Base-by-base conservation (phyloP, 345 rosid genomes). In the Lagerstroemia speciosa region DNA sequence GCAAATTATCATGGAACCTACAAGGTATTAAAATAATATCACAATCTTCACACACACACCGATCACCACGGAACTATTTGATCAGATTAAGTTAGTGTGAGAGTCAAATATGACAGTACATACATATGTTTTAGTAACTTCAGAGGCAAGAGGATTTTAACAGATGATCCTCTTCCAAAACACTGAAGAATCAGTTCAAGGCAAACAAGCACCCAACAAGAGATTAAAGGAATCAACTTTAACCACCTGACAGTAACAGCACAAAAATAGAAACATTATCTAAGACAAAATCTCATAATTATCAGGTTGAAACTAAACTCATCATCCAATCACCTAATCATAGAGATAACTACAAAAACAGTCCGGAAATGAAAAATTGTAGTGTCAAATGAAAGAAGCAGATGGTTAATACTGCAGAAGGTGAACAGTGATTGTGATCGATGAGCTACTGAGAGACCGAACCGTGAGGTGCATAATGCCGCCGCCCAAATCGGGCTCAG, bases 391-490 rank as follows among this genome's bases (percentile, higher is more conserved):
- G n/a, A 6, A 53, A 22, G 24, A 53, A n/a, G 7, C 29, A n/a
- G 29, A n/a, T 2, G 60, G 3, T 53, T 58, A 19, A 19, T 48
- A 19, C 4, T 58, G 33, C 29, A 58, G 20, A 33, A 58, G 29
- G 19, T 55, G 31, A 55, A 20, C 30, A 2, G 31, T 58, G 30
- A 57, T 26, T 10, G 26, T 26, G 30, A 26, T n/a, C 14, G 11
- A 24, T n/a, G 7, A 1, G 63, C 15, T 10, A 58, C 34, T 30
- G 33, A 58, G 63, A 27, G 63, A 31, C 72, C 67, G 29, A 66
- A 93, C 97, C 94, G 73, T 86, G 74, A 91, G 91, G 81, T 83
- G 75, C 46, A 94, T 81, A 76, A 91, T 73, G 48, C 97, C 97
- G 41, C 99, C 99, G 37, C 97, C 99, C 68, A 93, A 77, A 1